A percentile compares a stretch with the other conserved stretches of the same genome.
Evolutionary conservation across 2,329 filamentous ascomycete genomes (phyloP).

Genomic region (Claviceps digitariae): DNA sequence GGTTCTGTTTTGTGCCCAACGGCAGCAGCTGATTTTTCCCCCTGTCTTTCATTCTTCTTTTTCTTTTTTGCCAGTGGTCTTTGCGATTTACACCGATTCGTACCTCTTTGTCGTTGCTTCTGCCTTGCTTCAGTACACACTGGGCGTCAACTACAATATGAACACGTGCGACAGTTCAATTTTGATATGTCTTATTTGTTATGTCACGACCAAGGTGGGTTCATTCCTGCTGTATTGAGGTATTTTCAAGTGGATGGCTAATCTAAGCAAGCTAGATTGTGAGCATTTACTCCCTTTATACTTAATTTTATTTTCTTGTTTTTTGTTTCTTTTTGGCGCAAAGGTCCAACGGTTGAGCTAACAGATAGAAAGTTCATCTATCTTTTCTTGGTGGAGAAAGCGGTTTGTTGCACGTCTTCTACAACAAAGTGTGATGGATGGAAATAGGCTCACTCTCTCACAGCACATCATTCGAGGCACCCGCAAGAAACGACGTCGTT

Average conservation of each 20-base stretch:
- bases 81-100: slow-evolving; percentile 47
- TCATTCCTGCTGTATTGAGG: neutral
- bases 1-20: too few species aligned
- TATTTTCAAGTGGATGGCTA: neutral
- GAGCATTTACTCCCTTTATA: slow-evolving; percentile 4
- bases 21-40: neutral
- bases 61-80: slow-evolving; percentile 32
- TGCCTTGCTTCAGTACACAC: slow-evolving; percentile 40
- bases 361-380: slow-evolving; percentile 37
- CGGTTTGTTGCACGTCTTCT: slow-evolving; percentile 24
- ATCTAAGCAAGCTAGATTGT: slow-evolving; percentile 16
- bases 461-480: slow-evolving; percentile 45
- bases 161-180: slow-evolving; percentile 44
- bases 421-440: neutral
- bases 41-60: neutral
- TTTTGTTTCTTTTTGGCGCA: too few species aligned
- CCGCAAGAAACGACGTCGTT: slow-evolving; percentile 36
- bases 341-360: neutral
- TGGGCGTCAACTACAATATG: slow-evolving; percentile 38
- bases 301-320: too few species aligned
- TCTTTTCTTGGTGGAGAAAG: slow-evolving; percentile 51
- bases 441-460: slow-evolving; percentile 2
- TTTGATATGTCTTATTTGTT: slow-evolving; percentile 45
- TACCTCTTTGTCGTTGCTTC: slow-evolving; percentile 46
- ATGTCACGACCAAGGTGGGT: slow-evolving; percentile 47